A percentile compares a stretch with the other conserved stretches of the same genome.
These are phyloP conservation scores for Cetradonia linearis DNA, from an alignment of 495 filamentous ascomycete species.

Conservation along the genomic window DNA sequence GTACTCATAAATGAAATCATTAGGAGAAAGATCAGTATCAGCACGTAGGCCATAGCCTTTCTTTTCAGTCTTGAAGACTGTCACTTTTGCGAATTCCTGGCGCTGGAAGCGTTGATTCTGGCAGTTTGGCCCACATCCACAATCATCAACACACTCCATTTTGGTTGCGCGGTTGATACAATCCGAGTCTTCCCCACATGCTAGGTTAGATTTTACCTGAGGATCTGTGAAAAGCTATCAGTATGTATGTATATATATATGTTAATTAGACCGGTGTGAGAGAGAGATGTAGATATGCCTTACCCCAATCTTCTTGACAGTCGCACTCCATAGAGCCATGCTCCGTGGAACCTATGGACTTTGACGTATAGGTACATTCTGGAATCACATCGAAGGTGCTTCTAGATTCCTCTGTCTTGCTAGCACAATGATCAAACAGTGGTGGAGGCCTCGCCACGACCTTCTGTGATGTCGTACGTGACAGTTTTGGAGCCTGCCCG, in stretches of 20 bases:
- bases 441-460: conserved; percentile 46
- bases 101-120: conserved; percentile 94
- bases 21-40: conserved; percentile 59
- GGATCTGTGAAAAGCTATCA: conserved; percentile 42
- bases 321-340: conserved; percentile 85
- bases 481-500: conserved; percentile 60
- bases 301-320: conserved; percentile 93
- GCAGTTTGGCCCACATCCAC: conserved; percentile 77
- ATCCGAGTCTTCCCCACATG: conserved; percentile 93
- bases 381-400: conserved; percentile 69
- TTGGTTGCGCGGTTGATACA: conserved; percentile 98
- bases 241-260: background rate
- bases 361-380: conserved; percentile 78
- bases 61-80: conserved; percentile 94
- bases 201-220: conserved; percentile 54
- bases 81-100: conserved; percentile 78
- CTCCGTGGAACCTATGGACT: conserved; percentile 80
- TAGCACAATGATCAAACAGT: conserved; percentile 58
- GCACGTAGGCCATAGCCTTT: conserved; percentile 90
- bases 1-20: conserved; percentile 96
- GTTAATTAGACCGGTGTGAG: background rate
- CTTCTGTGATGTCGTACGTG: conserved; percentile 67
- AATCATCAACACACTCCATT: conserved; percentile 84
- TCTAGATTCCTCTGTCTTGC: conserved; percentile 66
- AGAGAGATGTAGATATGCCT: conserved; percentile 33